A percentile compares a stretch with the other conserved stretches of the same genome.
These are phyloP conservation scores for Ammopiptanthus mongolicus DNA, from an alignment of 306 rosid species.

Conservation along the genomic window DNA sequence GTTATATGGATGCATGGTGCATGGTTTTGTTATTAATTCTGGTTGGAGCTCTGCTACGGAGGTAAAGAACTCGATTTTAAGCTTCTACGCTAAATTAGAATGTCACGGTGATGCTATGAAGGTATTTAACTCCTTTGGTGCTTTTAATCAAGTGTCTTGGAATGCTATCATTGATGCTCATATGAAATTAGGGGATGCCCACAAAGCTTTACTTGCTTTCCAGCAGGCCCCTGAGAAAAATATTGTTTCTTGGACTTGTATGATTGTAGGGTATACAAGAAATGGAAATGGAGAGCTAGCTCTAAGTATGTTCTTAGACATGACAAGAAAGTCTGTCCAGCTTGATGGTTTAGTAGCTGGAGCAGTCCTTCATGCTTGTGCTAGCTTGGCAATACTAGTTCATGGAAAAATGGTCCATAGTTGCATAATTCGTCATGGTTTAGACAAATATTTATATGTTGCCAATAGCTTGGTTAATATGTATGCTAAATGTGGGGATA, in stretches of 20 bases:
- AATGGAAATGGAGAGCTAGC: conserved; percentile 69
- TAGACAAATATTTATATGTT: conserved; percentile 39
- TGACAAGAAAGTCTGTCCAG: conserved; percentile 44
- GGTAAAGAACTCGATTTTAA: conserved; percentile 61
- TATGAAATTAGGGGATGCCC: conserved; percentile 65
- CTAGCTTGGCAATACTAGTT: conserved; percentile 53
- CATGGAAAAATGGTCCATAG: conserved; percentile 65
- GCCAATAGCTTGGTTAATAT: conserved; percentile 70
- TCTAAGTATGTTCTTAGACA: conserved; percentile 46
- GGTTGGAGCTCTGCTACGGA: conserved; percentile 68
- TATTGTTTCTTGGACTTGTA: conserved; percentile 78
- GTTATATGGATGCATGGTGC: conserved; percentile 53
- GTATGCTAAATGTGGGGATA: conserved; percentile 77
- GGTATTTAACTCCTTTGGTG: conserved; percentile 43
- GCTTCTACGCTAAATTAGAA: conserved; percentile 62
- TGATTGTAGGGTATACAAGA: conserved; percentile 64
- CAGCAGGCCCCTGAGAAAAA: conserved; percentile 56
- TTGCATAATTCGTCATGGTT: conserved; percentile 40
- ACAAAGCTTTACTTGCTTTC: conserved; percentile 55
- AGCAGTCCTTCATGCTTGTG: conserved; percentile 75
- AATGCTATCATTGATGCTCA: conserved; percentile 74
- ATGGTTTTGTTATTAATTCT: conserved; percentile 52
- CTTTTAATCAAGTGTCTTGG: conserved; percentile 64
- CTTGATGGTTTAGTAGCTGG: conserved; percentile 69
- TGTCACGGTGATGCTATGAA: conserved; percentile 42